phyloP scores from a whole-genome alignment of 1,284 basidiomycete genomes.

The Wolfiporia cocos region DNA sequence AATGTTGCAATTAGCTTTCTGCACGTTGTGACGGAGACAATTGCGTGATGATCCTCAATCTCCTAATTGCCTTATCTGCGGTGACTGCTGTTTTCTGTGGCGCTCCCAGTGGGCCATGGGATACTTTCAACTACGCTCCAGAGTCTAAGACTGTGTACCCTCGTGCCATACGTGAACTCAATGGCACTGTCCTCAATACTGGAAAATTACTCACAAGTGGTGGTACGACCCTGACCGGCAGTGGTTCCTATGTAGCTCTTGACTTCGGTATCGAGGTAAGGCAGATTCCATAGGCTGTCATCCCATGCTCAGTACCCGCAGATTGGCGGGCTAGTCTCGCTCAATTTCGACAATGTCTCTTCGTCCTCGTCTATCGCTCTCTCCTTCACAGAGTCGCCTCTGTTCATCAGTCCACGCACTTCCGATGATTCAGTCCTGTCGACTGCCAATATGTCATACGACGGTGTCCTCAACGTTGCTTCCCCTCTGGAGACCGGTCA shows the following conservation, averaged over 20 bases:
- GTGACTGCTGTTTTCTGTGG: constrained; percentile 3
- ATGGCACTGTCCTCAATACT: constrained; percentile 29
- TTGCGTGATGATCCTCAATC: too few species aligned
- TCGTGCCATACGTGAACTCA: constrained; percentile 23
- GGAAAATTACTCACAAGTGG: constrained; percentile 24
- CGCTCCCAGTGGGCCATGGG: constrained; percentile 40
- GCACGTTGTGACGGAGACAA: too few species aligned
- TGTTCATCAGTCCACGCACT: constrained; percentile 36
- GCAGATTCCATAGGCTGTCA: neutral
- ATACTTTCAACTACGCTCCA: constrained; percentile 41
- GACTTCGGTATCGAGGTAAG: constrained; percentile 42
- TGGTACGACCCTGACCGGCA: constrained; percentile 27
- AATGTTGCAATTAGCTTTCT: too few species aligned
- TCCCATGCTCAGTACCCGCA: constrained; percentile 10
- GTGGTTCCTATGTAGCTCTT: constrained; percentile 35
- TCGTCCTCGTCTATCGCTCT: constrained; percentile 32
- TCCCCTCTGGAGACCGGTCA: constrained; percentile 31
- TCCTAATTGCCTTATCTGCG: too few species aligned
- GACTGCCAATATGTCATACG: constrained; percentile 31
- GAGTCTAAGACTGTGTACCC: constrained; percentile 33
- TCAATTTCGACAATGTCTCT: constrained; percentile 29
- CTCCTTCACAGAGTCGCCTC: constrained; percentile 42
- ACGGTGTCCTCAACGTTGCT: constrained; percentile 37
- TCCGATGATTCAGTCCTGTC: constrained; percentile 39
- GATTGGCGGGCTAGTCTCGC: constrained; percentile 39